Percentiles rank a stretch among this genome's conserved stretches.
These are phyloP conservation scores for Hippophae rhamnoides DNA, from an alignment of 306 rosid genomes.

Conservation along the genomic window DNA sequence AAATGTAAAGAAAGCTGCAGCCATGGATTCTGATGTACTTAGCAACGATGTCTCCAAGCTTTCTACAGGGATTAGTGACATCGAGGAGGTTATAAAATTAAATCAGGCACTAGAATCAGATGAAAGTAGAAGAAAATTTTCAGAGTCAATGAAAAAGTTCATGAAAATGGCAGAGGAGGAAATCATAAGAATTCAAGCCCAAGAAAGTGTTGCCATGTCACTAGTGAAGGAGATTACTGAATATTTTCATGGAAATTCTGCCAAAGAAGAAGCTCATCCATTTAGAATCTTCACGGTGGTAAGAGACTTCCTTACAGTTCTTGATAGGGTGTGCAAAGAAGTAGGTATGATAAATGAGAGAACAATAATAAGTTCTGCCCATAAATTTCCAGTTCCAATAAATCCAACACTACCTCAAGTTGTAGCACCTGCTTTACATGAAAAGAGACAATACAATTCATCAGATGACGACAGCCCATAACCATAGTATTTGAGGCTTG, in stretches of 20 bases:
- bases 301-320: slow-evolving; percentile 62
- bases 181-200: slow-evolving; percentile 65
- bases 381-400: slow-evolving; percentile 83
- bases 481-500: slow-evolving; percentile 25
- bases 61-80: slow-evolving; percentile 51
- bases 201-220: slow-evolving; percentile 75
- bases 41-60: slow-evolving; percentile 72
- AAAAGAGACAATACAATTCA: slow-evolving; percentile 30
- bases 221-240: slow-evolving; percentile 92
- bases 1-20: slow-evolving; percentile 85
- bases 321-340: slow-evolving; percentile 90
- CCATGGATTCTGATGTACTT: slow-evolving; percentile 83
- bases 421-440: slow-evolving; percentile 35
- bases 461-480: slow-evolving; percentile 51
- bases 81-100: slow-evolving; percentile 39
- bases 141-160: slow-evolving; percentile 69
- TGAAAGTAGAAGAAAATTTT: slow-evolving; percentile 37
- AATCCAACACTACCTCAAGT: slow-evolving; percentile 76
- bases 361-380: slow-evolving; percentile 66
- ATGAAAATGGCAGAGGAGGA: slow-evolving; percentile 73
- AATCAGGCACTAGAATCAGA: slow-evolving; percentile 26
- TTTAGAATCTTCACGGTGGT: slow-evolving; percentile 91
- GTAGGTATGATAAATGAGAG: slow-evolving; percentile 76
- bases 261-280: slow-evolving; percentile 97
- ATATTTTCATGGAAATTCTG: slow-evolving; percentile 86